Conservation (phyloP, 176 grass and related monocot species). For the Aegilops tauschii region DNA sequence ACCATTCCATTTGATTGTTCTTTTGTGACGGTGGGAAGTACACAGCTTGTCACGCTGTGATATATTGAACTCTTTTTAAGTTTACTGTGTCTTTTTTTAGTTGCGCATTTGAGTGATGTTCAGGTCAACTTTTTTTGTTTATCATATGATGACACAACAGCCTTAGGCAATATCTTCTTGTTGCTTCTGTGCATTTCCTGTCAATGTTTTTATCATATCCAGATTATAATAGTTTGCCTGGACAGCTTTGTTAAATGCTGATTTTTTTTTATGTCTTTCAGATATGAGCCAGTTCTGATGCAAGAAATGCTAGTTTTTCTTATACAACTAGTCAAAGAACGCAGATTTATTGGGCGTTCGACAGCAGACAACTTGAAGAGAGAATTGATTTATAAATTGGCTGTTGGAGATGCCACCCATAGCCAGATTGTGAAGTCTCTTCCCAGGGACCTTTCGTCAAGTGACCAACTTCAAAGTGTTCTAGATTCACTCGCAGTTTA, state of each 20-base stretch:
- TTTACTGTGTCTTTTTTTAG: background rate
- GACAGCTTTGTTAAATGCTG: background rate
- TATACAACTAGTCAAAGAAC: constrained; percentile 95
- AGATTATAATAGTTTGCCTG: constrained; percentile 19
- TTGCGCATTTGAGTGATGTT: constrained; percentile 8
- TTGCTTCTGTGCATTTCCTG: constrained; percentile 20
- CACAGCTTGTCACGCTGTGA: background rate
- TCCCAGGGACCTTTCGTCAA: constrained; percentile 76
- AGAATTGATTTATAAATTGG: constrained; percentile 83
- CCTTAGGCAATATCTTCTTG: background rate
- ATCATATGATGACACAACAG: background rate
- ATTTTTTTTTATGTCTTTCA: constrained; percentile 30
- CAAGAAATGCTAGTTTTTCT: constrained; percentile 94
- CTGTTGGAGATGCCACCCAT: constrained; percentile 79
- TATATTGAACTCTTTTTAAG: background rate
- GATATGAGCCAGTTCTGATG: constrained; percentile 83
- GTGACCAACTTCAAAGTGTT: constrained; percentile 79
- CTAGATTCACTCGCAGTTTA: constrained; percentile 80
- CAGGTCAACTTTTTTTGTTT: background rate
- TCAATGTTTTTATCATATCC: background rate
- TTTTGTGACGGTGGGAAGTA: background rate
- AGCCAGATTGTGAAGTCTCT: constrained; percentile 93
- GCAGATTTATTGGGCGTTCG: constrained; percentile 87
- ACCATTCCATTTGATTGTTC: constrained; percentile 6
- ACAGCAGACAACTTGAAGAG: constrained; percentile 85